A percentile compares a stretch with the other conserved stretches of the same genome.
Evolutionary conservation across 495 filamentous ascomycete species (phyloP).

Genomic region (Penicillium pulvis): DNA sequence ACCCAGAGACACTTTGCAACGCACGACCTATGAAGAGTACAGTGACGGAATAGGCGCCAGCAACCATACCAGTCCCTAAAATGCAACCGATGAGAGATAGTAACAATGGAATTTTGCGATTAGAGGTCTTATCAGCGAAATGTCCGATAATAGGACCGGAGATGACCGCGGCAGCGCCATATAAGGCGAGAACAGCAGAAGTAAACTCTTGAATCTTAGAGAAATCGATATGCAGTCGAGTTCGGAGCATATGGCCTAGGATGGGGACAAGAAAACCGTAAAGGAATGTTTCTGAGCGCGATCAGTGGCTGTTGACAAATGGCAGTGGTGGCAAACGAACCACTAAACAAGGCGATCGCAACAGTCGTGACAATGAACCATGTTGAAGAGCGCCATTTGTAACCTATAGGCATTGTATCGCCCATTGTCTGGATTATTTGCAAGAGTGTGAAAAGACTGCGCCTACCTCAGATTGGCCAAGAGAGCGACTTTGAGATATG

Average conservation of each 20-base stretch:
- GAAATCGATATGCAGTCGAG: neutral
- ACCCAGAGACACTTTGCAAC: conserved; percentile 18
- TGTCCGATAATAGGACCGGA: conserved; percentile 28
- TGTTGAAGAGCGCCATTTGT: neutral
- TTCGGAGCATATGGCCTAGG: neutral
- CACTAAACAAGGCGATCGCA: neutral
- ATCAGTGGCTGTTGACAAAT: too few species aligned
- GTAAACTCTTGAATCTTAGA: neutral
- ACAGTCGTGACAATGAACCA: neutral
- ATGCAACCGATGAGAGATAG: conserved; percentile 21
- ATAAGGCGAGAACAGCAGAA: neutral
- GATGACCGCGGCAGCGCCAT: neutral
- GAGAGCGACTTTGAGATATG: too few species aligned
- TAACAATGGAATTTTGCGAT: conserved; percentile 22
- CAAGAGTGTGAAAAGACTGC: too few species aligned
- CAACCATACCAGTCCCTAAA: conserved; percentile 25
- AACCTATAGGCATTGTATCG: too few species aligned
- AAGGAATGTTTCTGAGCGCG: neutral
- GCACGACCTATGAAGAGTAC: conserved; percentile 20
- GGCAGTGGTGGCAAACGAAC: too few species aligned
- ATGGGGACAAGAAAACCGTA: neutral
- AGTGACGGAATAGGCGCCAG: conserved; percentile 7
- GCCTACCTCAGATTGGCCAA: too few species aligned
- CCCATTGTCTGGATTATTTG: too few species aligned
- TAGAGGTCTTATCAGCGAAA: conserved; percentile 27